These are phyloP conservation scores for Phytophthora ramorum DNA, from an alignment of 352 stramenopile genomes.

Conservation along the genomic window DNA sequence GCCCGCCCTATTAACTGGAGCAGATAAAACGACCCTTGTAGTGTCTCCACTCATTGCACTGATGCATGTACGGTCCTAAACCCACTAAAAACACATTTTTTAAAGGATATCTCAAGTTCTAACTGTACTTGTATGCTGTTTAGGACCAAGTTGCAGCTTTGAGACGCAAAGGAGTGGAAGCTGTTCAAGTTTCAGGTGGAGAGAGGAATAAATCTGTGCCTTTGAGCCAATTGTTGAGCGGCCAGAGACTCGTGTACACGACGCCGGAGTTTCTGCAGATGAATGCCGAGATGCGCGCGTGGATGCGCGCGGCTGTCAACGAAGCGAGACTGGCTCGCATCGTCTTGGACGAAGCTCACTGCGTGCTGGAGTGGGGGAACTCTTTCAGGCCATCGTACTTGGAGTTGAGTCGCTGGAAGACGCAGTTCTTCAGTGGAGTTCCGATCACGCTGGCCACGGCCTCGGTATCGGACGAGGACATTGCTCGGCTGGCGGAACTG, in stretches of 20 bases:
- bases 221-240: slow-evolving; percentile 46
- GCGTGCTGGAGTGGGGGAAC: slow-evolving; percentile 82
- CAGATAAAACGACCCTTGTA: slow-evolving; percentile 59
- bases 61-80: slow-evolving; percentile 62
- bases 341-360: slow-evolving; percentile 85
- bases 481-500: slow-evolving; percentile 53
- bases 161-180: slow-evolving; percentile 59
- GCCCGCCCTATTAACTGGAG: slow-evolving; percentile 57
- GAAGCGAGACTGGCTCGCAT: slow-evolving; percentile 50
- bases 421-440: slow-evolving; percentile 47
- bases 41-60: slow-evolving; percentile 79
- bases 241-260: slow-evolving; percentile 75
- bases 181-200: slow-evolving; percentile 52
- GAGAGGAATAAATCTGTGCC: slow-evolving; percentile 29
- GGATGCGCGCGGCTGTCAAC: slow-evolving; percentile 37
- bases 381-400: slow-evolving; percentile 79
- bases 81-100: background rate
- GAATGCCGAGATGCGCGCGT: slow-evolving; percentile 65
- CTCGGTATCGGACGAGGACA: slow-evolving; percentile 71
- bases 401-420: slow-evolving; percentile 65
- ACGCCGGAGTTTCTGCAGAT: slow-evolving; percentile 81
- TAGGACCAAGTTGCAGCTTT: slow-evolving; percentile 81
- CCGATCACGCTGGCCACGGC: slow-evolving; percentile 80
- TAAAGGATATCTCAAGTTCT: background rate
- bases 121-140: background rate